phyloP scores from a whole-genome alignment of 2,329 filamentous ascomycete genomes.

The Aspergillus sojae region DNA sequence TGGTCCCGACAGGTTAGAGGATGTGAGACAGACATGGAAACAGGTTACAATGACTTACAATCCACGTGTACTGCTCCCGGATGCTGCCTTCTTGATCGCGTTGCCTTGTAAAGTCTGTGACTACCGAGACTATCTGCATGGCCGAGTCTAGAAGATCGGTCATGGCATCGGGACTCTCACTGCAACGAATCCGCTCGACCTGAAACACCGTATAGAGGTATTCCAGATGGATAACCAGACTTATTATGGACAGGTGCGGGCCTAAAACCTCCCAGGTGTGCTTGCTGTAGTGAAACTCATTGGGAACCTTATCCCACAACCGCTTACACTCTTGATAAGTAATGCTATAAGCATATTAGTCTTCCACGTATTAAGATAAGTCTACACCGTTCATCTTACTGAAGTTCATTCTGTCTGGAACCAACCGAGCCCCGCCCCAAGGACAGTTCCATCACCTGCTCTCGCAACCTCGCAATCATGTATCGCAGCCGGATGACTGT shows the following conservation, averaged over 20 bases:
- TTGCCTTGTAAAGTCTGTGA: conserved; percentile 23
- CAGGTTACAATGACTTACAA: conserved; percentile 18
- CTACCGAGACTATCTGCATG: conserved; percentile 23
- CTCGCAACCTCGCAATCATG: conserved; percentile 23
- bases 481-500: conserved; percentile 25
- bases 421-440: conserved; percentile 9
- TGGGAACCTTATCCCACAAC: conserved; percentile 22
- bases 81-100: conserved; percentile 13
- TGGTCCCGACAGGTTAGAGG: background rate
- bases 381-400: background rate
- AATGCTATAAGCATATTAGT: background rate
- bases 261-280: conserved; percentile 16
- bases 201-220: conserved; percentile 25
- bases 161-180: conserved; percentile 17
- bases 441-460: conserved; percentile 27
- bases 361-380: background rate
- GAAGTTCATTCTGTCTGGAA: background rate
- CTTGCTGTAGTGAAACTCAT: conserved; percentile 21
- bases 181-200: conserved; percentile 25
- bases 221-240: conserved; percentile 24
- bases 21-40: background rate
- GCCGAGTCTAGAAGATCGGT: conserved; percentile 24
- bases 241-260: conserved; percentile 11
- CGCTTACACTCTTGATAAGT: conserved; percentile 19
- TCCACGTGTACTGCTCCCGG: conserved; percentile 20